phyloP scores from a whole-genome alignment of 805 yeast species.

The Saturnispora ahearnii region DNA sequence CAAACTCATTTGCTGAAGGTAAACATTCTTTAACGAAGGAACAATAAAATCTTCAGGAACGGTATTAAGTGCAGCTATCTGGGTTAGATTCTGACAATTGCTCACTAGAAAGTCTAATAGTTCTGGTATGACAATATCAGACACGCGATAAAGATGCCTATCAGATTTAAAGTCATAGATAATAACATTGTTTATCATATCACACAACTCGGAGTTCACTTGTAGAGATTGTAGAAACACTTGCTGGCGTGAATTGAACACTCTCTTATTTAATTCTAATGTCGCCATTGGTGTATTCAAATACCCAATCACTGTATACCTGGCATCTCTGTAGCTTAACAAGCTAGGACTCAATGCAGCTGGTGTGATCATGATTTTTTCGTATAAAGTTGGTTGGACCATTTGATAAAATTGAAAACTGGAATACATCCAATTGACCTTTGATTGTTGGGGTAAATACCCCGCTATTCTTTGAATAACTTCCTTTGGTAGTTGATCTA shows the following conservation, averaged over 20 bases:
- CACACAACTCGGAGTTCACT: constrained; percentile 29
- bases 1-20: constrained; percentile 8
- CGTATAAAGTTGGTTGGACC: constrained; percentile 30
- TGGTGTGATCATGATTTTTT: constrained; percentile 28
- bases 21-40: constrained; percentile 7
- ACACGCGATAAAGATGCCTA: background rate
- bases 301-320: constrained; percentile 33
- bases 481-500: constrained; percentile 15
- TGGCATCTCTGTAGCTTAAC: constrained; percentile 28
- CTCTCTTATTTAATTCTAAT: constrained; percentile 29
- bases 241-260: constrained; percentile 32
- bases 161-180: constrained; percentile 27
- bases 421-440: constrained; percentile 27
- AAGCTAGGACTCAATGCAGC: constrained; percentile 25
- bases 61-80: constrained; percentile 2
- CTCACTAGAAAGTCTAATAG: constrained; percentile 4
- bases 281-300: constrained; percentile 27
- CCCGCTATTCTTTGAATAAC: constrained; percentile 17
- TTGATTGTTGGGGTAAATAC: constrained; percentile 34
- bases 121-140: background rate
- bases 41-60: background rate
- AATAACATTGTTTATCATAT: constrained; percentile 27
- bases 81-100: constrained; percentile 13
- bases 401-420: constrained; percentile 25
- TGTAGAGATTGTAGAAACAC: constrained; percentile 31